Base-by-base conservation (phyloP, 805 yeast species). In the Jamesozyma jinghongensis region DNA sequence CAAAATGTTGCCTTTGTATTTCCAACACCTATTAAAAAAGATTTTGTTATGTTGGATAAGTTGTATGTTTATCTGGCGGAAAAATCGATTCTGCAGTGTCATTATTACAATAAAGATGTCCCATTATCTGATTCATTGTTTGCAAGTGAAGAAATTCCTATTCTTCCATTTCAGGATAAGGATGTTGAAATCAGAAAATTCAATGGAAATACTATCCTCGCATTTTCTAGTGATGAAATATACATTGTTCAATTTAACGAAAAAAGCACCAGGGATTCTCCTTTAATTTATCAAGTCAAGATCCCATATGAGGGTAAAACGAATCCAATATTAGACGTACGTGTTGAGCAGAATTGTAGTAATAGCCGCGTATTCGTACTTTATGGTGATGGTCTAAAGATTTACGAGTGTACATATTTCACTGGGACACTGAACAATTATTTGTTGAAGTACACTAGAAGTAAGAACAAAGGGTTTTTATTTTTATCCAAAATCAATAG, bases 361-460 rank as follows among this genome's bases (percentile, higher is more conserved):
- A n/a, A 10, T 8, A 19, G 20, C n/a, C 25, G 14, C 3, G 5
- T 52, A 11, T 55, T 51, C 32, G 38, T 59, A 6, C 37, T 53
- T 16, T 53, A 41, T 35, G 38, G 46, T n/a, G 49, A 46, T 34
- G 59, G 61, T 4, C 22, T 59, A 6, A 45, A 48, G 34, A 40
- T 58, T 11, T 42, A 43, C 17, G 48, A 49, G 5, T 40, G 48
- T n/a, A 43, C 50, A 2, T 57, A 52, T 31, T 40, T 40, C 14
- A 51, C 61, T 2, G 41, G 48, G 41, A 52, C 51, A 14, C 41
- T 41, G 17, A 43, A 50, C 14, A 52, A 53, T 36, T 51, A 45
- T 36, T 36, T 57, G 11, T 37, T 57, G 16, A 49, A 47, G 28
- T 50, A 58, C 6, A 53, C 62, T 3, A 50, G 56, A 36, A 49